Evolutionary conservation across 257 asterid genomes (phyloP).

Genomic region (Dorcoceras hygrometricum): DNA sequence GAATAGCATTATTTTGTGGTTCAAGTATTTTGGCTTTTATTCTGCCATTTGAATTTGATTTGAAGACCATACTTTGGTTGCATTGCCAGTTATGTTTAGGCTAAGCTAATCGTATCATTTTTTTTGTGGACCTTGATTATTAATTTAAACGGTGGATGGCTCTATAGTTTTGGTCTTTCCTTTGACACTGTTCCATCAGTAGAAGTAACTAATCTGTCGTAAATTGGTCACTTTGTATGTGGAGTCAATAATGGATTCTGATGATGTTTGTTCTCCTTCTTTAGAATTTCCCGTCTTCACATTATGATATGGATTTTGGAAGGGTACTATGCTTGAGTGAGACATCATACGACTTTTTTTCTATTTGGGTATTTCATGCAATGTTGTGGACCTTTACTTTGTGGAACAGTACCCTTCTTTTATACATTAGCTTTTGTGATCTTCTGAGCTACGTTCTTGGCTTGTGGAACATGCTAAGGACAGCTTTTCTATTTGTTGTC

Average conservation of each 20-base stretch:
- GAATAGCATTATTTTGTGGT: constrained; percentile 11
- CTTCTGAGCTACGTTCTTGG: not conserved
- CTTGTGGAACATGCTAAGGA: not conserved
- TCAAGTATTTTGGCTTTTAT: not conserved
- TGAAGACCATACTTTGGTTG: constrained; percentile 1
- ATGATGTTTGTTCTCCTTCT: not conserved
- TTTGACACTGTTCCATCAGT: not conserved
- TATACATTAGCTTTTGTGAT: not conserved
- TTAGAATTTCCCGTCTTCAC: not conserved
- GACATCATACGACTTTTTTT: no score
- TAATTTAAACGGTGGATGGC: not conserved
- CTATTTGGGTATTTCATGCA: not conserved
- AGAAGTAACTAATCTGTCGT: constrained; percentile 11
- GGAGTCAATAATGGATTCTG: constrained; percentile 1
- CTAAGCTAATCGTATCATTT: not conserved
- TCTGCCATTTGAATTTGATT: not conserved
- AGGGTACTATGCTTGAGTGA: not conserved
- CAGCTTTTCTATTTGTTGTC: not conserved
- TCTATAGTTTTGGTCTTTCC: not conserved
- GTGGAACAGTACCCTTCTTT: not conserved
- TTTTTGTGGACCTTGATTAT: not conserved
- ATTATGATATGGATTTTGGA: no score
- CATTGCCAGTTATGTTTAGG: constrained; percentile 1
- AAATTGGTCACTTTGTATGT: constrained; percentile 2
- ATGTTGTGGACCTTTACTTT: not conserved